Evolutionary conservation across 805 yeast species (phyloP).

Genomic region (Millerago galiae): DNA sequence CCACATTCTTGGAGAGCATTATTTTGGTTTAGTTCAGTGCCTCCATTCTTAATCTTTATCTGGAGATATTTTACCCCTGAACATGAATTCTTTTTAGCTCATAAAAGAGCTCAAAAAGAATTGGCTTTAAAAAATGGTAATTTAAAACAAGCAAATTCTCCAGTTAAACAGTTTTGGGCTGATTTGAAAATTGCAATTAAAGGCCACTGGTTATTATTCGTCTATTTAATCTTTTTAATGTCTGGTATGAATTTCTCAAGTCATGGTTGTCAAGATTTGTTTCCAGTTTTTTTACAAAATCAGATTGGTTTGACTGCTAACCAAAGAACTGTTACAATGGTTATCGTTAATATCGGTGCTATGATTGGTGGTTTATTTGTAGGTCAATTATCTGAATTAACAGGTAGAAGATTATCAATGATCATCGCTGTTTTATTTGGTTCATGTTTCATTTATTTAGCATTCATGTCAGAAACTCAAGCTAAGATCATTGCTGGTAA

Average conservation of each 20-base stretch:
- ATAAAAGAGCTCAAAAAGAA: slow-evolving; percentile 20
- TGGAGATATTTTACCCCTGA: slow-evolving; percentile 60
- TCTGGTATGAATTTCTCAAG: slow-evolving; percentile 67
- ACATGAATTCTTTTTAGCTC: slow-evolving; percentile 43
- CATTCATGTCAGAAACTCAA: slow-evolving; percentile 33
- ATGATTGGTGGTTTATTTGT: slow-evolving; percentile 54
- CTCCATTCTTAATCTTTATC: slow-evolving; percentile 49
- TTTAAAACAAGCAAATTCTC: slow-evolving; percentile 15
- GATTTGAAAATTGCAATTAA: slow-evolving; percentile 33
- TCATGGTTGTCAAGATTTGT: slow-evolving; percentile 72
- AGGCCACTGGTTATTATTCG: slow-evolving; percentile 53
- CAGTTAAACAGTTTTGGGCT: slow-evolving; percentile 15
- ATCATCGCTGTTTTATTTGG: slow-evolving; percentile 44
- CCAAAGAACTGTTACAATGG: slow-evolving; percentile 51
- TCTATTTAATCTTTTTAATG: slow-evolving; percentile 55
- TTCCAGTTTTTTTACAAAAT: slow-evolving; percentile 52
- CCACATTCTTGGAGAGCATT: slow-evolving; percentile 61
- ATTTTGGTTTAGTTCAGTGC: slow-evolving; percentile 71
- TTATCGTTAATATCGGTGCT: slow-evolving; percentile 63
- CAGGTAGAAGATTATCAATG: slow-evolving; percentile 58
- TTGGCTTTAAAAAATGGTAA: slow-evolving; percentile 24
- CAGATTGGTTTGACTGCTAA: slow-evolving; percentile 43
- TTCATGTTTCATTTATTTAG: slow-evolving; percentile 59
- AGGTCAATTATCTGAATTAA: slow-evolving; percentile 50
- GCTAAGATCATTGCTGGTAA: slow-evolving; percentile 51